Conservation (phyloP, 2,329 filamentous ascomycete genomes). For the Coniochaeta ligniaria region DNA sequence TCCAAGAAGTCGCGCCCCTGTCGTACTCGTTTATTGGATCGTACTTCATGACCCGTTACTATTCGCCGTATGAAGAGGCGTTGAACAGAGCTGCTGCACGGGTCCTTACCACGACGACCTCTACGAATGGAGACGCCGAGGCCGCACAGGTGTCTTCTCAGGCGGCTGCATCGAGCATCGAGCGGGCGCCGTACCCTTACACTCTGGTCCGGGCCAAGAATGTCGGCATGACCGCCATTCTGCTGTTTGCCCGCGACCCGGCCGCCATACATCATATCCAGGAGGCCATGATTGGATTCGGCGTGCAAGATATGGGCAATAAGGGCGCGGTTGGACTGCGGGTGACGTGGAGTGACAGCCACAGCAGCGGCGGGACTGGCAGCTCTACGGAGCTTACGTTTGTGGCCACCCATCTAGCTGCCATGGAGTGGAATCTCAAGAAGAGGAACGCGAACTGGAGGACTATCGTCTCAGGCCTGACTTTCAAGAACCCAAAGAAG, state of each 20-base stretch:
- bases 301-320: conserved; percentile 83
- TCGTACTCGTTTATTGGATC: conserved; percentile 80
- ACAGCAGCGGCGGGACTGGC: conserved; percentile 26
- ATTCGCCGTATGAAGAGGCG: conserved; percentile 62
- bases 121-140: conserved; percentile 7
- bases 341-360: conserved; percentile 45
- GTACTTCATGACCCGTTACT: conserved; percentile 69
- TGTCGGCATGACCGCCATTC: conserved; percentile 81
- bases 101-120: conserved; percentile 12
- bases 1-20: conserved; percentile 88
- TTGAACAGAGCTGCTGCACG: conserved; percentile 60
- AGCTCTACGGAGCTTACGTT: conserved; percentile 66
- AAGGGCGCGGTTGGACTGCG: conserved; percentile 80
- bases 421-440: conserved; percentile 73
- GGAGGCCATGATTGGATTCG: conserved; percentile 78
- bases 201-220: conserved; percentile 64
- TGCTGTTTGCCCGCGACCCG: conserved; percentile 70
- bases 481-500: conserved; percentile 56
- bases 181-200: conserved; percentile 39
- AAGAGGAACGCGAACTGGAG: conserved; percentile 85
- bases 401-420: conserved; percentile 79
- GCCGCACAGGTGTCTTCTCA: conserved; percentile 7
- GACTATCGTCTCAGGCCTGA: conserved; percentile 69
- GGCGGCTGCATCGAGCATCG: conserved; percentile 4
- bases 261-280: conserved; percentile 58